Evolutionary conservation across 768 basidiomycete species (phyloP), one percentile per base, ranked within the genome.

Genomic region (Lactifluus volemus): DNA sequence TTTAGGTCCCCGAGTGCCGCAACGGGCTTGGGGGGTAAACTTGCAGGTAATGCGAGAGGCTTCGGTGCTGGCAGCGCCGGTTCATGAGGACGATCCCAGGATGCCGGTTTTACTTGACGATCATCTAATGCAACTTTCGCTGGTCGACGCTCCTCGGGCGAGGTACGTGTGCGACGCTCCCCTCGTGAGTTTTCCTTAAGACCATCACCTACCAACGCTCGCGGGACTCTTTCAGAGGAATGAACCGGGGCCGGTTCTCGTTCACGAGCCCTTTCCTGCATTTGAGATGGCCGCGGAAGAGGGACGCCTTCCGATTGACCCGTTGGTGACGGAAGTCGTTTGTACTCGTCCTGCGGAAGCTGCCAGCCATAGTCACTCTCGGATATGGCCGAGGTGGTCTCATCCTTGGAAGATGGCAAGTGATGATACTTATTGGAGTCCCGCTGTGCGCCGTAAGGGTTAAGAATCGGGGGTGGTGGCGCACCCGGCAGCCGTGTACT

Each of bases 11-110:
- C 61, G 21, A 62, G 56, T n/a, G 61, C 61, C 14, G 61, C 61
- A 25, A 62, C 61, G 11, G 61, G 61, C 38, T 62, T 62, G 11
- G 55, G 45, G 8, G 61, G 61, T 9, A 62, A 53, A 57, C 61
- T 58, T 14, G 61, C 50, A 49, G 61, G 61, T 45, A 62, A 38
- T 34, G 56, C 21, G 25, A 62, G 39, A 7, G 56, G 50, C 15
- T 58, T 62, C 19, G 36, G 41, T 44, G 25, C 25, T 25, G 41
- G 5, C 25, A 38, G 51, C 10, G 19, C 42, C 2, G n/a, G 4
- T 21, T 62, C 50, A 47, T 55, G 60, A 39, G 60, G 60, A 42
- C 60, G 60, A 38, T 61, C 61, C 61, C 61, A 62, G 14, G 56
- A 62, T 25, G 61, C 56, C 2, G 56, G 61, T 32, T 34, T 49